Evolutionary conservation across 2,329 filamentous ascomycete species (phyloP), one percentile per base, ranked within the genome.

Genomic region (Amauroascus niger): DNA sequence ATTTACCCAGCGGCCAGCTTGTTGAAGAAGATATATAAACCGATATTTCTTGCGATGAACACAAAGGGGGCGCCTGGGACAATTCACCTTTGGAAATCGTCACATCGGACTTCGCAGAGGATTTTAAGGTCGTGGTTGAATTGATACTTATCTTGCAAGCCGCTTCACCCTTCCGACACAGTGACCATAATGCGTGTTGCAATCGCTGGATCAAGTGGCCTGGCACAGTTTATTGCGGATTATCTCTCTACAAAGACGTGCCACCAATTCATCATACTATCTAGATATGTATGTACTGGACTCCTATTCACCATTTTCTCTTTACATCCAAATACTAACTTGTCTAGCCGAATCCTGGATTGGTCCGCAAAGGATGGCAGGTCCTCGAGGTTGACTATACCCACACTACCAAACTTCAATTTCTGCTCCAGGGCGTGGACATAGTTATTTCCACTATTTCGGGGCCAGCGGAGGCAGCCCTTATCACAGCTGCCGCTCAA

Each of bases 391-490:
- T 88, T n/a, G 75, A 88, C 70, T 89, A 88, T 65, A 68, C 74
- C 58, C 73, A 81, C 57, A 67, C 75, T 30, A 71, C 76, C 1
- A 76, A 76, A 40, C 75, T 90, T 24, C 74, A 74, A 13, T 87
- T 82, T 64, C 77, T 79, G 7, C 76, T 90, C n/a, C 77, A 78
- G 54, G 86, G 86, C 8, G 78, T 87, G 40, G 83, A 89, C 66
- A 77, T 87, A 9, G 79, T 88, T 61, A 85, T 89, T 53, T 89
- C 85, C 1, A 89, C 85, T 1, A 80, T 89, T 47, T 79, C 78
- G 1, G 84, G 83, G 3, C 70, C 69, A 16, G 74, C 82, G 28
- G 86, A 89, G 64, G 74, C 88, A 43, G 80, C 80, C 57, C 77
- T 89, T 30, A 88, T 89, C 65, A 80, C 85, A 60, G 85, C 86